A percentile compares a stretch with the other conserved stretches of the same genome.
phyloP scores from a whole-genome alignment of 768 basidiomycete species.

The Mycena epipterygia region DNA sequence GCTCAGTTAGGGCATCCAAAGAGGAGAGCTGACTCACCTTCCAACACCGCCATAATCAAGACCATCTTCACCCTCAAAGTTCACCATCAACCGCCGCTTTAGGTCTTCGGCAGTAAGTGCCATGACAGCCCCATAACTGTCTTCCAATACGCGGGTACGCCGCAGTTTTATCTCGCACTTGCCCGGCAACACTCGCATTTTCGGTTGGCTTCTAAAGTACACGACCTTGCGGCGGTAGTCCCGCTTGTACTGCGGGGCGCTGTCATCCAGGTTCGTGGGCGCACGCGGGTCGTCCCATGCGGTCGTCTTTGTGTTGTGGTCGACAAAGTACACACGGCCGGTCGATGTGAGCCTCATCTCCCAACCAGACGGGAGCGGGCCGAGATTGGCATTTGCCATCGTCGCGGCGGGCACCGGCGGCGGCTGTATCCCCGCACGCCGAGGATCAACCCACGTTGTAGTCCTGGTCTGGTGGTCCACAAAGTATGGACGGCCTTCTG shows the following conservation, averaged over 20 bases:
- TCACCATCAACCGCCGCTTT: constrained; percentile 79
- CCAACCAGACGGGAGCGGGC: constrained; percentile 92
- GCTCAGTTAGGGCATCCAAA: not conserved
- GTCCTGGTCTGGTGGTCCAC: constrained; percentile 85
- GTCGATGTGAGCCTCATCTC: constrained; percentile 94
- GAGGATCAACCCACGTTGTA: constrained; percentile 93
- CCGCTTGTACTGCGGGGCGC: constrained; percentile 95
- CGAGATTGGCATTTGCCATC: constrained; percentile 72
- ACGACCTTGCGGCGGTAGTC: constrained; percentile 94
- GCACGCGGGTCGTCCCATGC: constrained; percentile 95
- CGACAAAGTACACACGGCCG: constrained; percentile 90
- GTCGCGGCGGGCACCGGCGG: constrained; percentile 62
- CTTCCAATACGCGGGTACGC: constrained; percentile 86
- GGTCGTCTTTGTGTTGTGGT: constrained; percentile 91
- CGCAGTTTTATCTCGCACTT: constrained; percentile 92
- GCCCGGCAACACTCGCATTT: constrained; percentile 81
- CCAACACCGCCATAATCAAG: constrained; percentile 85
- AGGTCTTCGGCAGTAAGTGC: constrained; percentile 78
- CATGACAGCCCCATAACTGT: constrained; percentile 90
- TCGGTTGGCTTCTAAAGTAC: constrained; percentile 92
- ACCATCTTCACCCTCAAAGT: constrained; percentile 85
- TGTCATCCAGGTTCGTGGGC: constrained; percentile 85
- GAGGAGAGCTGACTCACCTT: constrained; percentile 57
- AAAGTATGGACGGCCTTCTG: constrained; percentile 84
- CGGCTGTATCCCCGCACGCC: constrained; percentile 66